phyloP scores from a whole-genome alignment of 306 rosid genomes.

The Lathyrus sativus region DNA sequence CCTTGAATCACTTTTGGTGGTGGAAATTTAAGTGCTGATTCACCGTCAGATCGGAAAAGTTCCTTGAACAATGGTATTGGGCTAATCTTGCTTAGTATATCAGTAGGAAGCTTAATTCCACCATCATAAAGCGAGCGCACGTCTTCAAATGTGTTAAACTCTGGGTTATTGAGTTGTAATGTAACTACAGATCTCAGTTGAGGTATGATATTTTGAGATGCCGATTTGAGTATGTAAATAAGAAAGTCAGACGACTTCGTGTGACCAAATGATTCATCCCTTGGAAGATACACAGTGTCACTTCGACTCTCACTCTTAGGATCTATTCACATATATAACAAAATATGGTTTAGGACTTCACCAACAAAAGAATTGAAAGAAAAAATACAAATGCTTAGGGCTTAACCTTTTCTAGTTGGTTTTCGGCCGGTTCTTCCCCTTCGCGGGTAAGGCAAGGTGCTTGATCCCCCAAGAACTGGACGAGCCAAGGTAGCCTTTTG shows the following conservation, averaged over 20 bases:
- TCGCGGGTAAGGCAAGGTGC: constrained; percentile 71
- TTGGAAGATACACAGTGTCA: constrained; percentile 62
- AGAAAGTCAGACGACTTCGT: constrained; percentile 70
- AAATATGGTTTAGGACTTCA: constrained; percentile 6
- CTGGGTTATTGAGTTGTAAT: constrained; percentile 28
- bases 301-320: constrained; percentile 53
- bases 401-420: constrained; percentile 56
- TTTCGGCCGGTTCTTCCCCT: constrained; percentile 80
- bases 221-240: constrained; percentile 52
- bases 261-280: constrained; percentile 78
- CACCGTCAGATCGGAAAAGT: constrained; percentile 53
- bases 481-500: constrained; percentile 45
- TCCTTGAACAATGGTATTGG: constrained; percentile 56
- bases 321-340: constrained; percentile 47
- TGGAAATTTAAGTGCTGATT: constrained; percentile 43
- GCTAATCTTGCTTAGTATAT: constrained; percentile 38
- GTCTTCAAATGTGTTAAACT: constrained; percentile 48
- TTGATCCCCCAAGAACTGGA: constrained; percentile 72
- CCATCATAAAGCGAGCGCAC: constrained; percentile 68
- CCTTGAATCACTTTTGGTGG: constrained; percentile 71
- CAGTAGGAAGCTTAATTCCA: constrained; percentile 50
- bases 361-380: background rate
- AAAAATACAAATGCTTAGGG: background rate
- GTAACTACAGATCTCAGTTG: constrained; percentile 38
- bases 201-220: constrained; percentile 51